Evolutionary conservation across 2,329 filamentous ascomycete species (phyloP), one percentile per base, ranked within the genome.

Genomic region (Xylariaceae sp.): DNA sequence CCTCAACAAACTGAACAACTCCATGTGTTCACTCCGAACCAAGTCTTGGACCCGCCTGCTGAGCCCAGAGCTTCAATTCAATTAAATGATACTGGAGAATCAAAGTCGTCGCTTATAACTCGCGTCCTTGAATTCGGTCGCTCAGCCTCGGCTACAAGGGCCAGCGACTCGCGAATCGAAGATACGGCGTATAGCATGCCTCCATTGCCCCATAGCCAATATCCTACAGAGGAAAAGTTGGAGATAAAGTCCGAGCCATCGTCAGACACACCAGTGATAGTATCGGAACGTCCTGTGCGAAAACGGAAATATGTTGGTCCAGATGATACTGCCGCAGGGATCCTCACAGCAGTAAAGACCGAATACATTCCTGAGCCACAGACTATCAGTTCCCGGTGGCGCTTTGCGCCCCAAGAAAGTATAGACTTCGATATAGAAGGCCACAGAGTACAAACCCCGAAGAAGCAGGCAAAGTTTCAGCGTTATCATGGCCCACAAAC

Each of bases 371-470:
- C 71, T n/a, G 68, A 69, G 26, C 65, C 65, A 0, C 57, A 67
- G 2, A 51, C 67, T 42, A 64, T 54, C 11, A 60, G 61, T 42
- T 68, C 67, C 42, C 58, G 57, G 12, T 58, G 57, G 46, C 56
- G 59, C 7, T 71, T 75, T 55, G 62, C 70, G 26, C 71, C 75
- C 0, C 73, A 79, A 41, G 82, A 84, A 50, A 86, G 81, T 51
- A 74, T 86, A 49, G 84, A 87, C 63, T 72, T 87, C 8, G 79
- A 83, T 62, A 73, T 77, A 42, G 69, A 75, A 50, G 76, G 74
- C 6, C 68, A 67, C 42, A 69, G 46, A 71, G 76, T 62, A 66
- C 73, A 50, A 6, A 81, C 74, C 9, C 74, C 73, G 49, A 71
- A 70, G 59, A 74, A 76, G 58, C 65, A 60, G 19, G 59, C 66